Conservation (phyloP, 73 alveolate genomes). For the Tetrahymena borealis region DNA sequence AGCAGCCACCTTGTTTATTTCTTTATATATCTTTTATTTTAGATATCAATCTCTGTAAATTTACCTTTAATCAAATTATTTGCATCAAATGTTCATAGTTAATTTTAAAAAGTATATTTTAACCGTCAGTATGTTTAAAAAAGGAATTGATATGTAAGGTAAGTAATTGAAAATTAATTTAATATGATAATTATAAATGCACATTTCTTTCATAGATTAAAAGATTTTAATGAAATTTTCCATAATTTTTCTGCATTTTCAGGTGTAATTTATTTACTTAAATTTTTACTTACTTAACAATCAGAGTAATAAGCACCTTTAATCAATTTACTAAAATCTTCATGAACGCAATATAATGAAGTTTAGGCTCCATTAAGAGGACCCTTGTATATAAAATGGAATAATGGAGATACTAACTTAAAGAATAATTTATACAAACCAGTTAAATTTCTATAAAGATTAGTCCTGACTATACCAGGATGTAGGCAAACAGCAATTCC, state of each 20-base stretch:
- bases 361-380: constrained; percentile 20
- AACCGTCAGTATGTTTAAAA: too few species aligned
- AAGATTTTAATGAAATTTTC: not conserved
- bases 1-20: too few species aligned
- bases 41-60: too few species aligned
- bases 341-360: not conserved
- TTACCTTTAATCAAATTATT: too few species aligned
- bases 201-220: not conserved
- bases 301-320: constrained; percentile 16
- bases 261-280: not conserved
- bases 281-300: not conserved
- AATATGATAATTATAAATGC: too few species aligned
- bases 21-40: too few species aligned
- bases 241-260: constrained; percentile 9
- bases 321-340: not conserved
- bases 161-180: too few species aligned
- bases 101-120: too few species aligned
- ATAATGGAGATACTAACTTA: constrained; percentile 4
- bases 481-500: constrained; percentile 2
- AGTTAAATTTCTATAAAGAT: not conserved
- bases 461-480: constrained; percentile 24
- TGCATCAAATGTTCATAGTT: too few species aligned
- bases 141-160: too few species aligned
- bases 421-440: not conserved
- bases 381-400: not conserved